A percentile compares a stretch with the other conserved stretches of the same genome.
Evolutionary conservation across 1,284 basidiomycete genomes (phyloP).

Genomic region (Fomitopsis betulina): DNA sequence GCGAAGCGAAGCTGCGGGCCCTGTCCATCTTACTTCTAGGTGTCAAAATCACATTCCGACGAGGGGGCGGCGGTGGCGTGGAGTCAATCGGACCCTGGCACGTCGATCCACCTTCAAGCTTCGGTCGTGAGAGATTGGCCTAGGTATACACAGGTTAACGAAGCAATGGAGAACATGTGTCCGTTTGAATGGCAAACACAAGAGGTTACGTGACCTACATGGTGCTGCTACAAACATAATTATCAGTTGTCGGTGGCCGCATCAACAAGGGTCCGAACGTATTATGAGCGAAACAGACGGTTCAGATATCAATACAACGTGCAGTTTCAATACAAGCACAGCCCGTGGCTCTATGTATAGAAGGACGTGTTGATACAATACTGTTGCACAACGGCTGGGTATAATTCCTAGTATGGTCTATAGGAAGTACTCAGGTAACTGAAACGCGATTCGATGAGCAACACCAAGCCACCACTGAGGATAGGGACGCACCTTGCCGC

Average conservation of each 20-base stretch:
- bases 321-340: neutral
- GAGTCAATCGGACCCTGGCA: neutral
- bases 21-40: neutral
- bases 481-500: constrained; percentile 52
- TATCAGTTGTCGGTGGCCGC: neutral
- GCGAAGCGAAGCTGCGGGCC: neutral
- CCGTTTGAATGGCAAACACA: neutral
- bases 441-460: constrained; percentile 3
- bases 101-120: neutral
- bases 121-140: neutral
- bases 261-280: neutral
- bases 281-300: neutral
- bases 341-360: neutral
- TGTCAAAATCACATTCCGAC: neutral
- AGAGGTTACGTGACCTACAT: neutral
- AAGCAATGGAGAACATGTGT: neutral
- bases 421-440: constrained; percentile 73
- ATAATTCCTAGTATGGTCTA: constrained; percentile 28
- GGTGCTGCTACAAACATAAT: too few relatives aligned
- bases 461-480: neutral
- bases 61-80: constrained; percentile 22
- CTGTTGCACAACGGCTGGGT: constrained; percentile 9
- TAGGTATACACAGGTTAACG: neutral
- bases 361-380: constrained; percentile 1
- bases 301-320: neutral